Conservation (phyloP, 176 grass and related monocot genomes). For the Ananas comosus region DNA sequence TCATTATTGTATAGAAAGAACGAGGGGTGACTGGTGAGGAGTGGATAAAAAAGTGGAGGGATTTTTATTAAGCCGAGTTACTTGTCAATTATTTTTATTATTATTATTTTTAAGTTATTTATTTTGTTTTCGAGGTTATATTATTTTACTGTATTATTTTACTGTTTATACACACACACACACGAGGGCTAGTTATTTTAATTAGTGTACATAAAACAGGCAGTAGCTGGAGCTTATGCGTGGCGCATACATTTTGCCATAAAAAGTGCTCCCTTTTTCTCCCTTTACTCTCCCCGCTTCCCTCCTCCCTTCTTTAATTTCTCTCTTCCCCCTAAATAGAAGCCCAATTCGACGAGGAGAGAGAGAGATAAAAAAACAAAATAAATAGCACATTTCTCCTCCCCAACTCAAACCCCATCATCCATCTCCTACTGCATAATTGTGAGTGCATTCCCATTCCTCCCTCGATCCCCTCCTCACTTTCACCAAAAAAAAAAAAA, state of each 20-base stretch:
- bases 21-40: no score
- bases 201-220: no score
- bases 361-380: background rate
- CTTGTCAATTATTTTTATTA: no score
- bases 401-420: background rate
- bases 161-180: no score
- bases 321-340: background rate
- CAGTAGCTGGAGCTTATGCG: background rate
- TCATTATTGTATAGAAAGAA: background rate
- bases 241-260: background rate
- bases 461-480: background rate
- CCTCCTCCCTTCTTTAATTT: background rate
- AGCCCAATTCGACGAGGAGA: background rate
- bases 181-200: no score
- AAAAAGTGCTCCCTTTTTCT: background rate
- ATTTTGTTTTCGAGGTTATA: no score
- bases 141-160: no score
- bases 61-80: no score
- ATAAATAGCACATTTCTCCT: no score
- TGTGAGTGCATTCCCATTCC: background rate
- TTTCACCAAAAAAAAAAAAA: background rate
- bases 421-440: background rate
- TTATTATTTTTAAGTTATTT: no score
- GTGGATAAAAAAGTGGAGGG: no score
- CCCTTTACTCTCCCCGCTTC: background rate